Base-by-base conservation (phyloP, 2,329 filamentous ascomycete species). In the Phialocephala subalpina region DNA sequence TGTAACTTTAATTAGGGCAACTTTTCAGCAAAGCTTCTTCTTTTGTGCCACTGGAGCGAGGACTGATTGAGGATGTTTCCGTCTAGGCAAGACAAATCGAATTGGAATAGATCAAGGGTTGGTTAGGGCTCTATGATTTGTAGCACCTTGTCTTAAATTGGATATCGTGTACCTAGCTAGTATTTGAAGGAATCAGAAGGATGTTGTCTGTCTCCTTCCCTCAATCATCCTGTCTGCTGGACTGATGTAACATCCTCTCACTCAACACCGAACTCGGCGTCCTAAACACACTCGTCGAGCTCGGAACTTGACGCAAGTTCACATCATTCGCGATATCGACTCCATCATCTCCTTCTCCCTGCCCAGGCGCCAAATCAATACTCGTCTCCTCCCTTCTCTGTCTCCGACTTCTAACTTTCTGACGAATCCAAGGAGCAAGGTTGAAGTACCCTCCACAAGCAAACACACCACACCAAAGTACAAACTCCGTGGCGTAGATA, bases 381-480 rank as follows among this genome's bases (percentile, higher is more conserved):
- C 25, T 33, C 14, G 49, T 53, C n/a, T 53, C 47, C 27, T 57
- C 29, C 22, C 55, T 57, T 47, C 58, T 49, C 53, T 63, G 55
- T 33, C 58, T 73, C 64, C 57, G 63, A 11, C 25, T 53, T 55
- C 68, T 68, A 42, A 78, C 64, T 68, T 77, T 81, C 60, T 77
- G 74, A 64, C 76, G 76, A 0, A 86, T 66, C 87, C 87, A 90
- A 1, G 89, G 88, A 14, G 82, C 62, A 2, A 92, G 75, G 69
- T 91, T 90, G 72, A 87, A 91, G 67, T 89, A 89, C 1, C 83
- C 87, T 0, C 89, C 90, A 65, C 85, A 89, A 0, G 84, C 83
- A 76, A 91, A 89, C 2, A 92, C 83, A 0, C 90, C 90, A 49
- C 87, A 81, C 90, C 90, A 92, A 1, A 92, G 79, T 0, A 82